Conservation (phyloP, 164 flowering plant genomes). For the Nymphaea colorata region DNA sequence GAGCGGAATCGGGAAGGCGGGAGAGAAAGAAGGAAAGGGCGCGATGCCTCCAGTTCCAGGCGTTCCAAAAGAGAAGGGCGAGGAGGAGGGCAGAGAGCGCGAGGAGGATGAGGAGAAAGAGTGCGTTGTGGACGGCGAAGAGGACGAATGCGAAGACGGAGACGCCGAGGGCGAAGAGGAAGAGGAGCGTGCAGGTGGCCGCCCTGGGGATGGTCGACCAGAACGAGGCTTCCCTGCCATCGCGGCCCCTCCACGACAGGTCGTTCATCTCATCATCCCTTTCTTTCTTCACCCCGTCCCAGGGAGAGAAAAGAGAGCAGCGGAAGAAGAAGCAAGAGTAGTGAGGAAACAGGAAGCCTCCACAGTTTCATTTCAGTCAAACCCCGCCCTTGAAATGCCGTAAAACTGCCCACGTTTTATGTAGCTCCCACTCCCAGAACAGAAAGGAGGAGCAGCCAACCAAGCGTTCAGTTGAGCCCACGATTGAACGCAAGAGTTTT, state of each 20-base stretch:
- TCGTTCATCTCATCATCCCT: slow-evolving; percentile 20
- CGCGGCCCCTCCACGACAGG: background rate
- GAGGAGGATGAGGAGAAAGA: slow-evolving; percentile 27
- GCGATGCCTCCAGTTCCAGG: slow-evolving; percentile 10
- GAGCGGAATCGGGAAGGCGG: slow-evolving; percentile 45
- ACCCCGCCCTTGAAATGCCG: too few relatives aligned
- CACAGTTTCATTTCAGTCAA: background rate
- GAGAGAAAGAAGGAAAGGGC: slow-evolving; percentile 27
- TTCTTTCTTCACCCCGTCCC: slow-evolving; percentile 7
- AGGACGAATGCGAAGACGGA: slow-evolving; percentile 37
- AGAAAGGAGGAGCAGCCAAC: too few relatives aligned
- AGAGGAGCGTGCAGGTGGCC: slow-evolving; percentile 20
- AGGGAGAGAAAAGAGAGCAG: slow-evolving; percentile 1
- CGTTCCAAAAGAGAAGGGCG: slow-evolving; percentile 37
- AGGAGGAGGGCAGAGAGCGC: slow-evolving; percentile 26
- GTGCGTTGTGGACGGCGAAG: slow-evolving; percentile 38
- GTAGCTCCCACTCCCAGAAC: too few relatives aligned
- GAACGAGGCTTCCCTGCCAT: background rate
- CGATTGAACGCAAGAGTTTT: too few relatives aligned
- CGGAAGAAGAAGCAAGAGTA: background rate
- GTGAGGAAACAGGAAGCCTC: background rate
- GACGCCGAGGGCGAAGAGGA: slow-evolving; percentile 27
- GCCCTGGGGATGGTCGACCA: slow-evolving; percentile 22
- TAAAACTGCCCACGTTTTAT: too few relatives aligned
- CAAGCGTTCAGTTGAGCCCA: too few relatives aligned